These are phyloP conservation scores for Calonectria hongkongensis DNA, from an alignment of 2,329 filamentous ascomycete species.

Conservation along the genomic window DNA sequence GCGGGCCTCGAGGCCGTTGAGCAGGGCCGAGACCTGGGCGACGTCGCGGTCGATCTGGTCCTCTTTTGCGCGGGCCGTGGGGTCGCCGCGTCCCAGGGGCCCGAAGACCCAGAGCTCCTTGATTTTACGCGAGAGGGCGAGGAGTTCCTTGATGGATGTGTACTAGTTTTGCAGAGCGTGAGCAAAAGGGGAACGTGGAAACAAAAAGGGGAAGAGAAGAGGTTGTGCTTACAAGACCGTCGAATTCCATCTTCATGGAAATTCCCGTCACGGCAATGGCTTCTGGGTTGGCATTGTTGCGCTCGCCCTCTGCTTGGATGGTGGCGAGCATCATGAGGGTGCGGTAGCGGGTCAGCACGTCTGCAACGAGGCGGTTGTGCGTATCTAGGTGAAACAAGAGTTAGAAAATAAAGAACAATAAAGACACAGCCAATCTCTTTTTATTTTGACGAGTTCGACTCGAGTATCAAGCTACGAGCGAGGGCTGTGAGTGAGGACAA, in stretches of 20 bases:
- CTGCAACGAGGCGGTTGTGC: slow-evolving; percentile 67
- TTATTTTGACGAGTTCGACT: slow-evolving; percentile 16
- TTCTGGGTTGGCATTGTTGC: slow-evolving; percentile 63
- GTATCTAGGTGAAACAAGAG: slow-evolving; percentile 57
- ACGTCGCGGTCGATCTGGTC: slow-evolving; percentile 62
- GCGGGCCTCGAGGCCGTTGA: slow-evolving; percentile 59
- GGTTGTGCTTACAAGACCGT: slow-evolving; percentile 60
- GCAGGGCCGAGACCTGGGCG: slow-evolving; percentile 57
- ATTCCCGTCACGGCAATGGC: slow-evolving; percentile 65
- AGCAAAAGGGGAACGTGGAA: background rate
- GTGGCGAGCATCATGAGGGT: slow-evolving; percentile 66
- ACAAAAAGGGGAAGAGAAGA: background rate
- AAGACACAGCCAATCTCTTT: background rate
- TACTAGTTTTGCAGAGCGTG: slow-evolving; percentile 54
- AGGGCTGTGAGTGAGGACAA: background rate
- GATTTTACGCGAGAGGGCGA: slow-evolving; percentile 65
- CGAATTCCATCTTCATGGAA: slow-evolving; percentile 67
- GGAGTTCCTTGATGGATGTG: slow-evolving; percentile 66
- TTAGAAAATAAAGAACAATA: background rate
- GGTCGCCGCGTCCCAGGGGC: slow-evolving; percentile 63
- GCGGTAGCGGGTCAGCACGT: slow-evolving; percentile 66
- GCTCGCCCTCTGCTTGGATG: slow-evolving; percentile 63
- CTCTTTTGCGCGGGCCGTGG: slow-evolving; percentile 59
- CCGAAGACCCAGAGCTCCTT: slow-evolving; percentile 69
- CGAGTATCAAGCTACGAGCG: background rate